Evolutionary conservation across 768 basidiomycete species (phyloP), one percentile per base, ranked within the genome.

Genomic region (Mycena chlorophos): DNA sequence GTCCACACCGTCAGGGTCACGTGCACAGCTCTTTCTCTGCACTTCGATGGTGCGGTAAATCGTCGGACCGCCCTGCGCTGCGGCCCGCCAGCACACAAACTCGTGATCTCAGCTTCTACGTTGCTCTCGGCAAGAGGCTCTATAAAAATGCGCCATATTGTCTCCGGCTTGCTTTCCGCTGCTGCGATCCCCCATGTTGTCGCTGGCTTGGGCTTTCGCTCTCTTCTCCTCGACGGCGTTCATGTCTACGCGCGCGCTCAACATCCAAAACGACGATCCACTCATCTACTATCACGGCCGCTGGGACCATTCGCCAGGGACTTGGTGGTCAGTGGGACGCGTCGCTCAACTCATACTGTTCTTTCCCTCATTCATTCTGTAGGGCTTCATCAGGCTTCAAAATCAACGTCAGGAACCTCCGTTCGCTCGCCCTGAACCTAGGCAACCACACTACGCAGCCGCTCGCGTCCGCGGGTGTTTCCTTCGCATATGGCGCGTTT

Each of bases 361-460:
- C 8, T 23, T 17, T 48, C 29, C 17, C 31, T 37, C 19, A 25
- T 43, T 31, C 3, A 28, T 26, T n/a, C n/a, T 26, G n/a, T 50
- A 83, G 83, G 82, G 77, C 78, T 19, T 74, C 80, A 20, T 81
- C 79, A 20, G 81, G 82, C 1, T 74, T 84, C 66, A 82, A 84
- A 64, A 56, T 84, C 3, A 66, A 78, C 49, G 73, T 78, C 29
- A 58, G 70, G 29, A 75, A 77, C 57, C 71, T 84, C 26, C 62
- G 68, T 27, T 70, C 75, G 1, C 57, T 84, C 16, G 56, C 70
- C 0, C 64, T 84, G 43, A 76, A 77, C 47, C 72, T 84, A 8
- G 83, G 82, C 17, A 63, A 69, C 1, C 74, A 79, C 58, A 82
- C 83, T 1, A 81, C 79, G 0, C 29, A 71, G 0, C 82, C 82